phyloP scores from a whole-genome alignment of 331 rosid species.

The Quercus tomentella region DNA sequence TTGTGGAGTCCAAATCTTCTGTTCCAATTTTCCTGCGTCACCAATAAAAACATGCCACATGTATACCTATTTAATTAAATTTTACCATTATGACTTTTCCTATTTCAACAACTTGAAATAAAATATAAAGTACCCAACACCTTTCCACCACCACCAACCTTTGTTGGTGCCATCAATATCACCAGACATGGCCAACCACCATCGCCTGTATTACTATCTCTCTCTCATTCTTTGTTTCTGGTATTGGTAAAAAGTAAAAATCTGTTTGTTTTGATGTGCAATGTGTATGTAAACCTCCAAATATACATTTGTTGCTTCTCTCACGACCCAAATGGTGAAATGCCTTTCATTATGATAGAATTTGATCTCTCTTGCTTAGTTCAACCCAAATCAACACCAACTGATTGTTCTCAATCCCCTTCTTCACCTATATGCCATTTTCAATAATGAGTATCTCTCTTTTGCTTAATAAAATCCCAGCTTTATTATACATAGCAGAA shows the following conservation, averaged over 20 bases:
- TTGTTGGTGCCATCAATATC: too few relatives aligned
- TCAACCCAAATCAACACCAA: slow-evolving; percentile 29
- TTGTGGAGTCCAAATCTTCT: too few relatives aligned
- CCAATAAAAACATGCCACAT: too few relatives aligned
- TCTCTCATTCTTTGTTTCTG: slow-evolving; percentile 30
- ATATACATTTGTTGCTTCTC: slow-evolving; percentile 16
- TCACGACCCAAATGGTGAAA: slow-evolving; percentile 60
- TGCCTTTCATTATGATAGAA: slow-evolving; percentile 48
- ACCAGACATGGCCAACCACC: too few relatives aligned
- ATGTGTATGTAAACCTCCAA: slow-evolving; percentile 69
- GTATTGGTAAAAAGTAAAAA: slow-evolving; percentile 23
- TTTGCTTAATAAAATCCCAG: slow-evolving; percentile 32
- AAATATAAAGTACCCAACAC: too few relatives aligned
- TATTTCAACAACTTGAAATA: too few relatives aligned
- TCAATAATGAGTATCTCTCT: slow-evolving; percentile 47
- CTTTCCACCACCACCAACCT: too few relatives aligned
- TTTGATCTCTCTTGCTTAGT: slow-evolving; percentile 47
- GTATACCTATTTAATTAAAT: too few relatives aligned
- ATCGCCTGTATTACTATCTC: too few relatives aligned
- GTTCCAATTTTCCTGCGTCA: too few relatives aligned
- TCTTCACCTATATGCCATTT: slow-evolving; percentile 18
- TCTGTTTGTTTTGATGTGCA: slow-evolving; percentile 57
- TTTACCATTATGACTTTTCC: too few relatives aligned
- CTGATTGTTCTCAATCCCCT: slow-evolving; percentile 28
- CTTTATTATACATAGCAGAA: slow-evolving; percentile 21